Conservation (phyloP, 2,329 filamentous ascomycete genomes). For the Paecilomyces sp. region DNA sequence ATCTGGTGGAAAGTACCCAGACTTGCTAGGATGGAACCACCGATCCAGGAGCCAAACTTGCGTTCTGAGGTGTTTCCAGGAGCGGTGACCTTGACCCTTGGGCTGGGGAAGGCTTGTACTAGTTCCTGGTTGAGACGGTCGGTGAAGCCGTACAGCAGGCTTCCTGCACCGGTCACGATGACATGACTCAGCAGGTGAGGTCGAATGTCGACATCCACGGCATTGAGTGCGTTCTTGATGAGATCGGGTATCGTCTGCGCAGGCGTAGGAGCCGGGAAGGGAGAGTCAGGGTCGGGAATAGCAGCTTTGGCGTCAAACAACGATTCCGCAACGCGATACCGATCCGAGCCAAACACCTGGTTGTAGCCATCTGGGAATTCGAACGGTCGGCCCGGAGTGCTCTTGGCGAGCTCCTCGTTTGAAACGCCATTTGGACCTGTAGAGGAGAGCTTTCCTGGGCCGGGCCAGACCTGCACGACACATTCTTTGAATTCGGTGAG, state of each 20-base stretch:
- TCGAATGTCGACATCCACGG: slow-evolving; percentile 82
- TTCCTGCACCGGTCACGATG: slow-evolving; percentile 84
- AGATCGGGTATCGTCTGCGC: slow-evolving; percentile 77
- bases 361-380: slow-evolving; percentile 98
- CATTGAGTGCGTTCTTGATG: slow-evolving; percentile 67
- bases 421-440: slow-evolving; percentile 45
- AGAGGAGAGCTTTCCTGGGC: slow-evolving; percentile 58
- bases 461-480: slow-evolving; percentile 87
- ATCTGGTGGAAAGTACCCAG: slow-evolving; percentile 98
- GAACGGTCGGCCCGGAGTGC: slow-evolving; percentile 74
- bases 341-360: slow-evolving; percentile 84
- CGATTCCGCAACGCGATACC: slow-evolving; percentile 78
- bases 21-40: slow-evolving; percentile 90
- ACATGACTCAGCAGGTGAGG: slow-evolving; percentile 80
- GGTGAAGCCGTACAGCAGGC: slow-evolving; percentile 82
- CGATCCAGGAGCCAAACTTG: slow-evolving; percentile 91
- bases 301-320: slow-evolving; percentile 83
- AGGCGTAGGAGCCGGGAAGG: slow-evolving; percentile 51
- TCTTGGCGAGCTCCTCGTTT: slow-evolving; percentile 70
- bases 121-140: slow-evolving; percentile 85
- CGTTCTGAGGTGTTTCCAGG: slow-evolving; percentile 80
- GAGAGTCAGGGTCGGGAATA: slow-evolving; percentile 43
- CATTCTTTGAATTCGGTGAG: slow-evolving; percentile 97
- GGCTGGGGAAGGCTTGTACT: slow-evolving; percentile 70
- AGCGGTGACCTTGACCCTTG: slow-evolving; percentile 81